phyloP scores from a whole-genome alignment of 257 asterid species.

The Jaltomata sinuosa region DNA sequence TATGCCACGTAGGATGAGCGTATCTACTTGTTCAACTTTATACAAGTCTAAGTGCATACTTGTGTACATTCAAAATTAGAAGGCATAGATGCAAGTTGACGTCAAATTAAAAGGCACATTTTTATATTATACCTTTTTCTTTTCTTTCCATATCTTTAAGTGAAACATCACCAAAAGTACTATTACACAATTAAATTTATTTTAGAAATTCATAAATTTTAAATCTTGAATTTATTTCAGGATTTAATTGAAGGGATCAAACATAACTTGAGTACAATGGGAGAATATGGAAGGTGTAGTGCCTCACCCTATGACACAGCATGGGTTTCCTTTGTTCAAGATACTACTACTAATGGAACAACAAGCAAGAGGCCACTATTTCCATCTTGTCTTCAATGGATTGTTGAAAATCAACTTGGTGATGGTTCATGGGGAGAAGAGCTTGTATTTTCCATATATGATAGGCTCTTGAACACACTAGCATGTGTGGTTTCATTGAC shows the following conservation, averaged over 20 bases:
- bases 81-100: no score
- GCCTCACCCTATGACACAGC: conserved; percentile 7
- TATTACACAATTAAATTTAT: background rate
- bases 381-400: conserved; percentile 2
- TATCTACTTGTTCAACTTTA: no score
- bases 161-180: no score
- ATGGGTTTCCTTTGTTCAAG: background rate
- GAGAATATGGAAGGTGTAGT: conserved; percentile 2
- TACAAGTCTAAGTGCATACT: no score
- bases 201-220: background rate
- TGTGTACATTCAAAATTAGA: no score
- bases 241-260: background rate
- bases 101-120: no score
- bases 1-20: no score
- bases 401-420: conserved; percentile 1
- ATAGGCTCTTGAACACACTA: conserved; percentile 20
- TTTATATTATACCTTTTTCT: no score
- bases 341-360: background rate
- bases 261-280: conserved; percentile 3
- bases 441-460: conserved; percentile 7
- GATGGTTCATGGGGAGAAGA: conserved; percentile 15
- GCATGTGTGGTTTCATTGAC: conserved; percentile 21
- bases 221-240: background rate
- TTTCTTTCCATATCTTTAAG: no score
- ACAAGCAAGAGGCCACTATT: background rate